Evolutionary conservation across 176 grass and related monocot species (phyloP).

Genomic region (Musa itinerans): DNA sequence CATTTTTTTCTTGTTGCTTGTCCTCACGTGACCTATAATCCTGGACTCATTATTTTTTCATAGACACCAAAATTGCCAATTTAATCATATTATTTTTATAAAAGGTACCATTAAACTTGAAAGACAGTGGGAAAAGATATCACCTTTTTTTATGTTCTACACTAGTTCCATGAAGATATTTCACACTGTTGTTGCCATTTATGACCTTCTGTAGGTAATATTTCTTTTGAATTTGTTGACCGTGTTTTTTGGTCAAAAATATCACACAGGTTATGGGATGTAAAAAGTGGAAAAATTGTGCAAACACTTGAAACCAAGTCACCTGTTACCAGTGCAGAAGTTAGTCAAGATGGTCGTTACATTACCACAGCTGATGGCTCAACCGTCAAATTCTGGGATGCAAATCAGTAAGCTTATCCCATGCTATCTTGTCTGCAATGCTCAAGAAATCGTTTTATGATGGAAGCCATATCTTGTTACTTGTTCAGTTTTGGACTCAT

Average conservation of each 20-base stretch:
- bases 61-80: too few relatives aligned
- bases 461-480: neutral
- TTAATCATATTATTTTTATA: too few relatives aligned
- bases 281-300: conserved; percentile 82
- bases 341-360: conserved; percentile 87
- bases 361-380: conserved; percentile 94
- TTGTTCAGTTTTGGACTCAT: conserved; percentile 77
- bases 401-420: conserved; percentile 53
- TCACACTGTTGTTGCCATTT: too few relatives aligned
- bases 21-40: too few relatives aligned
- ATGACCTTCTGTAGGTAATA: too few relatives aligned
- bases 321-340: conserved; percentile 87
- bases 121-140: too few relatives aligned
- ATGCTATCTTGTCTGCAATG: neutral
- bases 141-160: too few relatives aligned
- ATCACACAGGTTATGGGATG: conserved; percentile 72
- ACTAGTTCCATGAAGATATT: too few relatives aligned
- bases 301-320: conserved; percentile 96
- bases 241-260: neutral
- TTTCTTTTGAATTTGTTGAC: neutral
- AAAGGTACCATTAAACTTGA: too few relatives aligned
- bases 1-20: neutral
- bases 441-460: neutral
- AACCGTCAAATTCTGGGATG: conserved; percentile 94
- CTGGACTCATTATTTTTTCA: too few relatives aligned